These are phyloP conservation scores for Fusarium bactridioides DNA, from an alignment of 2,329 filamentous ascomycete species.

Conservation along the genomic window DNA sequence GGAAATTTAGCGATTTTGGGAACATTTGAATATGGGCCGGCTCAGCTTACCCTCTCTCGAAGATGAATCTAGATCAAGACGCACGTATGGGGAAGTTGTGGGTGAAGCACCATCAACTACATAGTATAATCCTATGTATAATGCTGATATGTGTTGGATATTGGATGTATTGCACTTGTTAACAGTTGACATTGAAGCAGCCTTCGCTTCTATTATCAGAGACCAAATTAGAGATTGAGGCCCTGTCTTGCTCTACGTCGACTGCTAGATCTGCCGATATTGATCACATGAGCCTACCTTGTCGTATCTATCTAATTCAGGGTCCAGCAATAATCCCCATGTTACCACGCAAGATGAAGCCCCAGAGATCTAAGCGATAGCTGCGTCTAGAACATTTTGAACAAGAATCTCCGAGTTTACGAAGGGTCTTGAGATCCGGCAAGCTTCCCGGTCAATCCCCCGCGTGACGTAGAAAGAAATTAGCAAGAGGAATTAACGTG, in stretches of 20 bases:
- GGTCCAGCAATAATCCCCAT: background rate
- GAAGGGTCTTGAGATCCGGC: background rate
- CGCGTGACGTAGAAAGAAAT: slow-evolving; percentile 37
- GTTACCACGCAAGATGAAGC: background rate
- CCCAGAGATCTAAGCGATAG: background rate
- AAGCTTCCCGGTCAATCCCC: slow-evolving; percentile 15
- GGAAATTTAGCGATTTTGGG: background rate
- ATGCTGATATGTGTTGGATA: background rate
- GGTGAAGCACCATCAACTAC: background rate
- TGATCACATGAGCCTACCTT: background rate
- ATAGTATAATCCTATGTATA: background rate
- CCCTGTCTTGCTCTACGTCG: background rate
- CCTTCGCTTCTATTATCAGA: background rate
- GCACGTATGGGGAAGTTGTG: slow-evolving; percentile 8
- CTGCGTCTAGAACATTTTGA: slow-evolving; percentile 15
- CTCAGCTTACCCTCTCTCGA: background rate
- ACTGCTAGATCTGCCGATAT: background rate
- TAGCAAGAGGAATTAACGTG: slow-evolving; percentile 31
- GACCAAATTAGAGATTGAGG: background rate
- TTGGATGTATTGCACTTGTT: background rate
- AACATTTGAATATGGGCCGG: background rate
- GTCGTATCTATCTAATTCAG: background rate
- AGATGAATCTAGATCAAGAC: background rate
- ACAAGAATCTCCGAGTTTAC: slow-evolving; percentile 18
- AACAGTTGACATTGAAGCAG: too few species aligned